Base-by-base conservation (phyloP, 495 filamentous ascomycete species). In the Penicillium egyptiacum region DNA sequence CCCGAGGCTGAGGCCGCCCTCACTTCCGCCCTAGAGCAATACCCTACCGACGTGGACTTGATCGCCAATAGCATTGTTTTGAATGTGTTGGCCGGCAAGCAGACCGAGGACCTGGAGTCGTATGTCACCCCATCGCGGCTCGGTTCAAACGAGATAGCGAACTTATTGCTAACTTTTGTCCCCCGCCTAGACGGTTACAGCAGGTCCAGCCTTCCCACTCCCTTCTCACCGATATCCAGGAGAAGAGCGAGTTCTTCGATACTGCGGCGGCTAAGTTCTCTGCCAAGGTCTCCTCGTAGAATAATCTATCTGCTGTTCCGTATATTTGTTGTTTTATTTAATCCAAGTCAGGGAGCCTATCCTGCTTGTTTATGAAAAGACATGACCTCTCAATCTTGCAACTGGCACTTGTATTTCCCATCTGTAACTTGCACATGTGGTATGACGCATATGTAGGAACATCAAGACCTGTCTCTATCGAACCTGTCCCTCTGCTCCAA, bases 1-100 rank as follows among this genome's bases (percentile, higher is more conserved):
- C 89, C 91, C 33, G 94, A 98, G 75, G 92, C 94, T 9, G 88
- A 96, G 72, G 84, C 86, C 23, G 93, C 92, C 11, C 74, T 98
- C 59, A 79, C 90, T 50, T 82, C 91, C 68, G 92, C 92, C 5
- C 50, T 92, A 47, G 82, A 86, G 64, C 87, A 88, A 72, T 84
- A 92, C 49, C 81, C 87, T 7, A 76, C 82, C 5, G 81, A 89
- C 56, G 79, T 83, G 12, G 87, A 91, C 28, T 82, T 87, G 43
- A 83, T 96, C 62, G 90, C 89, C 54, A 96, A 97, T 65, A 70
- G 81, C 44, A 76, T 95, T 53, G 92, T 97, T 17, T 72, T 96
- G 67, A 87, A 84, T 42, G 80, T 88, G 20, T 75, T 96, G 57
- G 78, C 80, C 19, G 92, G 93, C 17, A 88, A 89, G 69, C 83